Conservation (phyloP, 176 grass and related monocot species). For the Ensete glaucum region DNA sequence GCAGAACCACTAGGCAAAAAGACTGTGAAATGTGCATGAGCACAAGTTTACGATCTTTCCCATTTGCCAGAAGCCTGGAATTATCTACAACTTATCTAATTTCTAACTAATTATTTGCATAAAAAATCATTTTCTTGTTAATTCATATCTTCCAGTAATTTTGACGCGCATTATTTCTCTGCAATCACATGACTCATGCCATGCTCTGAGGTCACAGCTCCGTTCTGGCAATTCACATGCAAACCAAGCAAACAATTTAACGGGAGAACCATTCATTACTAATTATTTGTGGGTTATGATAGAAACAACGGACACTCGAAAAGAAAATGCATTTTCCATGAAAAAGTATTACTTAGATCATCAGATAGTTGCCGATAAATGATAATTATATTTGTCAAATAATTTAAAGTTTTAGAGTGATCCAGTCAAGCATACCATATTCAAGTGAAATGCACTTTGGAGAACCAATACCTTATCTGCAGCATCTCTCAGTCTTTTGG, state of each 20-base stretch:
- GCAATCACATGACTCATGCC: not conserved
- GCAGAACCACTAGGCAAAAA: not conserved
- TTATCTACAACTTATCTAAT: not conserved
- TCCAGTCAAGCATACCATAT: not conserved
- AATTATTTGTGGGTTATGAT: not conserved
- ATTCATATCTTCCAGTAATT: not conserved
- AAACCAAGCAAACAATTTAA: not conserved
- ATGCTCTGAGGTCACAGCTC: not conserved
- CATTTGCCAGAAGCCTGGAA: not conserved
- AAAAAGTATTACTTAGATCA: constrained; percentile 4
- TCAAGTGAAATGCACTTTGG: constrained; percentile 8
- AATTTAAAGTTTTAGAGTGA: not conserved
- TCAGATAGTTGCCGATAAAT: not conserved
- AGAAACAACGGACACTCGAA: not conserved
- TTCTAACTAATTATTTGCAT: not conserved
- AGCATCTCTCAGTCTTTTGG: constrained; percentile 64
- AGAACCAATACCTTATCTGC: constrained; percentile 49
- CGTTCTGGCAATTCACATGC: not conserved
- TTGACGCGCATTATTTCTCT: not conserved
- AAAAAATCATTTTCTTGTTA: not conserved
- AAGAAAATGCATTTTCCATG: not conserved
- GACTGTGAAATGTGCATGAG: not conserved
- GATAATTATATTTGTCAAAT: not conserved
- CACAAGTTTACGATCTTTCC: not conserved
- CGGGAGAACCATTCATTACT: not conserved